phyloP scores from a whole-genome alignment of 208 protist species.

The Porcisia deanei region DNA sequence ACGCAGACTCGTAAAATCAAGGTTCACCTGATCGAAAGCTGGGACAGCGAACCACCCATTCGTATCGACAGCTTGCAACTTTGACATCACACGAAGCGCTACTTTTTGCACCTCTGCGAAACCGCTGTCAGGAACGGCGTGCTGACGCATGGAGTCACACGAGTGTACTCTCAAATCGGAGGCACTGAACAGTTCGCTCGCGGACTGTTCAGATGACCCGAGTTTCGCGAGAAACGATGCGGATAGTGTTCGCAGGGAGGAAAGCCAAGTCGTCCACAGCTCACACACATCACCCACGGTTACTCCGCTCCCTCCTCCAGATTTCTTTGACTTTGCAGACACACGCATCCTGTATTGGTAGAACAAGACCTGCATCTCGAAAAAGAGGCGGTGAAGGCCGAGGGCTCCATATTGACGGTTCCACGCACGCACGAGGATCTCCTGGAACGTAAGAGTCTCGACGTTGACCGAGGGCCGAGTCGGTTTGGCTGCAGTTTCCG shows the following conservation, averaged over 20 bases:
- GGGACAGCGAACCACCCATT: constrained; percentile 81
- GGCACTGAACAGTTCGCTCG: neutral
- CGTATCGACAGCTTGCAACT: constrained; percentile 50
- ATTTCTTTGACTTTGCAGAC: neutral
- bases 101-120: constrained; percentile 41
- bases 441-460: constrained; percentile 27
- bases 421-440: constrained; percentile 47
- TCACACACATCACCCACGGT: constrained; percentile 4
- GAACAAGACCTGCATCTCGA: constrained; percentile 61
- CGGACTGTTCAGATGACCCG: neutral
- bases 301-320: neutral
- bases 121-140: neutral
- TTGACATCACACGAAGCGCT: constrained; percentile 48
- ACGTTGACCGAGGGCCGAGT: constrained; percentile 20
- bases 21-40: constrained; percentile 73
- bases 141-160: constrained; percentile 11
- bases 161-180: neutral
- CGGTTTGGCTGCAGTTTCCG: neutral
- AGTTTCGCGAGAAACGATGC: constrained; percentile 9
- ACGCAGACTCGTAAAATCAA: constrained; percentile 71
- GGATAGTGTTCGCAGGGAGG: neutral
- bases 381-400: constrained; percentile 56
- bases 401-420: constrained; percentile 36
- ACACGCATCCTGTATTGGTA: constrained; percentile 15
- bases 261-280: constrained; percentile 15